Conservation (phyloP, 805 yeast genomes). For the Candida railenensis region DNA sequence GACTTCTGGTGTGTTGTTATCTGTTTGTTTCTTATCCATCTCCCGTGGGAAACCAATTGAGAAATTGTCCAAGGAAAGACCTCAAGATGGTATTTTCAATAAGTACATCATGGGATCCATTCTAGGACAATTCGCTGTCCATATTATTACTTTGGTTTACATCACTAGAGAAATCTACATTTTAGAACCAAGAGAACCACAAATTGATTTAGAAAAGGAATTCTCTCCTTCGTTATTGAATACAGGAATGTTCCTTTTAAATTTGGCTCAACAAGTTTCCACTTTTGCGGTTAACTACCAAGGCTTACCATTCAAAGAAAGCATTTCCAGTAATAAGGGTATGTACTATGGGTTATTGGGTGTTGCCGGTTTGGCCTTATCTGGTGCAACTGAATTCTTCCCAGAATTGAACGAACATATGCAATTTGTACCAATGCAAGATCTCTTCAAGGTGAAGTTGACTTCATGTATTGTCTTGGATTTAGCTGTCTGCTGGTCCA, state of each 20-base stretch:
- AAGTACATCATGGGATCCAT: constrained; percentile 96
- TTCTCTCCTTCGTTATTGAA: constrained; percentile 88
- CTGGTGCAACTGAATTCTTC: constrained; percentile 90
- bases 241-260: constrained; percentile 93
- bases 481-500: constrained; percentile 69
- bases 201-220: constrained; percentile 83
- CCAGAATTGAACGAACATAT: constrained; percentile 93
- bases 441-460: constrained; percentile 71
- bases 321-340: constrained; percentile 86
- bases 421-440: constrained; percentile 85
- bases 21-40: constrained; percentile 92
- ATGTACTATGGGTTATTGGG: constrained; percentile 95
- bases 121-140: constrained; percentile 93
- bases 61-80: constrained; percentile 88
- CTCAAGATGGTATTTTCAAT: constrained; percentile 96
- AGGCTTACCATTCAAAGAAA: constrained; percentile 95
- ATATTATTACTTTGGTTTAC: constrained; percentile 77
- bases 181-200: constrained; percentile 90
- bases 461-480: constrained; percentile 74
- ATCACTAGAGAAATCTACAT: constrained; percentile 80
- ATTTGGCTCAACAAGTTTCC: constrained; percentile 93
- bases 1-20: constrained; percentile 85
- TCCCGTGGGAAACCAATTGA: constrained; percentile 91
- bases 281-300: constrained; percentile 97
- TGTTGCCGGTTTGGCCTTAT: constrained; percentile 81